phyloP scores from a whole-genome alignment of 2,329 filamentous ascomycete genomes.

The Graphilbum sp. region DNA sequence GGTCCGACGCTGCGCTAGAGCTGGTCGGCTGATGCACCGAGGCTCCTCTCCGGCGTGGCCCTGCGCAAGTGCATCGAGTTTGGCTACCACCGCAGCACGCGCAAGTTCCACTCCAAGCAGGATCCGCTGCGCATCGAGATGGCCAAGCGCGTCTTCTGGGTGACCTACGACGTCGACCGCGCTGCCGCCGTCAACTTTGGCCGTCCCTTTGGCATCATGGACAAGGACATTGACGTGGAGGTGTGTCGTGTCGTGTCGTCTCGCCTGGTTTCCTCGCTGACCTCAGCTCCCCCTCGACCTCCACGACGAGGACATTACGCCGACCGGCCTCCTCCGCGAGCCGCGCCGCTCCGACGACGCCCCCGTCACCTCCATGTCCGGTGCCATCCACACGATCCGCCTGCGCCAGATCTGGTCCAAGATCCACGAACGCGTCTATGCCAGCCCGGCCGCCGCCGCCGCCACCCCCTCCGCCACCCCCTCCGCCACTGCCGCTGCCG shows the following conservation, averaged over 20 bases:
- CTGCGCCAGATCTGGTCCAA: conserved; percentile 16
- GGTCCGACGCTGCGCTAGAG: too few relatives aligned
- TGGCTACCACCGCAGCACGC: conserved; percentile 14
- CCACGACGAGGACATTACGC: conserved; percentile 14
- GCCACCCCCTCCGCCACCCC: conserved; percentile 6
- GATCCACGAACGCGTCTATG: conserved; percentile 13
- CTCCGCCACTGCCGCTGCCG: neutral
- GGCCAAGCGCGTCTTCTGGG: conserved; percentile 14
- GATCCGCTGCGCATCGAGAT: conserved; percentile 10
- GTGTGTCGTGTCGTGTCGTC: neutral
- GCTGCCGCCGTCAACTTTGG: conserved; percentile 12
- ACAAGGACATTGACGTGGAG: conserved; percentile 15
- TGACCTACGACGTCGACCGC: conserved; percentile 13
- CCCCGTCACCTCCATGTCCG: conserved; percentile 14
- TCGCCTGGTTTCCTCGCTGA: neutral
- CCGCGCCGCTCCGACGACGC: conserved; percentile 7
- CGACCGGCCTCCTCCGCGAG: conserved; percentile 8
- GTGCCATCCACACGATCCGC: conserved; percentile 15
- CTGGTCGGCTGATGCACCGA: too few relatives aligned
- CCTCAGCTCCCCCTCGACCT: conserved; percentile 14
- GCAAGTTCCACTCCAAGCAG: neutral
- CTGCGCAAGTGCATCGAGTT: conserved; percentile 18
- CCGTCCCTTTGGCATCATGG: conserved; percentile 13
- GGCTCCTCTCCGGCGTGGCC: conserved; percentile 15
- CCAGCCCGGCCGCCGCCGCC: neutral